phyloP scores from a whole-genome alignment of 1,284 basidiomycete species.

The Sporisorium sorghi region DNA sequence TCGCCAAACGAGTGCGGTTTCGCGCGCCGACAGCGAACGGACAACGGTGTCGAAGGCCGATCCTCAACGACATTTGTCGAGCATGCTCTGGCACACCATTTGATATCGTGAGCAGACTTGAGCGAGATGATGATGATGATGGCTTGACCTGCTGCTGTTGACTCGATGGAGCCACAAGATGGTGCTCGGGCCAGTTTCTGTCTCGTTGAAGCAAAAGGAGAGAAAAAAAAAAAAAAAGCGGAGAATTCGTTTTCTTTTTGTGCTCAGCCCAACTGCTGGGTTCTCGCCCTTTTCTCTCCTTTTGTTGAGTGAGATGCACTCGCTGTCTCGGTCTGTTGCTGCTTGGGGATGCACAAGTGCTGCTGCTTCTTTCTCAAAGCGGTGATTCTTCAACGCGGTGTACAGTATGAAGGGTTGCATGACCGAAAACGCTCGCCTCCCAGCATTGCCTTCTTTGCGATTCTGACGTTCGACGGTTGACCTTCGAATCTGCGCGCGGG shows the following conservation, averaged over 20 bases:
- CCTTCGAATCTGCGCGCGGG: no score
- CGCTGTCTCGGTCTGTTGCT: not conserved
- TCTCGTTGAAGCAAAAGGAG: no score
- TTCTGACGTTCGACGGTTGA: not conserved
- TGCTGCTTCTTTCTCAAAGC: not conserved
- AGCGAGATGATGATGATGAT: not conserved
- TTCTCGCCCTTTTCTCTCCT: not conserved
- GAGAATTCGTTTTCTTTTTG: constrained; percentile 3
- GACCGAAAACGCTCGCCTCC: no score
- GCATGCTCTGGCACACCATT: not conserved
- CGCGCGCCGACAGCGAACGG: not conserved
- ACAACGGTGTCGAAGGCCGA: not conserved
- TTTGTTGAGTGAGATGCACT: constrained; percentile 14
- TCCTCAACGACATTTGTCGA: not conserved
- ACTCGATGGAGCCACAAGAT: not conserved
- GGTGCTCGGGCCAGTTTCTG: constrained; percentile 14
- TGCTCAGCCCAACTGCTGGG: not conserved
- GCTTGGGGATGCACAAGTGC: not conserved
- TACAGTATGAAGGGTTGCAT: no score
- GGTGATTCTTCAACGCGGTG: not conserved
- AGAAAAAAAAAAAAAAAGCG: constrained; percentile 2
- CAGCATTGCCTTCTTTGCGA: not conserved
- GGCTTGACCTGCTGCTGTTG: not conserved
- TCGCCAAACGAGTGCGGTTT: not conserved
- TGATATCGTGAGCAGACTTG: not conserved